Percentiles rank a stretch among this genome's conserved stretches.
Conservation (phyloP, 2,329 filamentous ascomycete species). For the Aspergillus felis region DNA sequence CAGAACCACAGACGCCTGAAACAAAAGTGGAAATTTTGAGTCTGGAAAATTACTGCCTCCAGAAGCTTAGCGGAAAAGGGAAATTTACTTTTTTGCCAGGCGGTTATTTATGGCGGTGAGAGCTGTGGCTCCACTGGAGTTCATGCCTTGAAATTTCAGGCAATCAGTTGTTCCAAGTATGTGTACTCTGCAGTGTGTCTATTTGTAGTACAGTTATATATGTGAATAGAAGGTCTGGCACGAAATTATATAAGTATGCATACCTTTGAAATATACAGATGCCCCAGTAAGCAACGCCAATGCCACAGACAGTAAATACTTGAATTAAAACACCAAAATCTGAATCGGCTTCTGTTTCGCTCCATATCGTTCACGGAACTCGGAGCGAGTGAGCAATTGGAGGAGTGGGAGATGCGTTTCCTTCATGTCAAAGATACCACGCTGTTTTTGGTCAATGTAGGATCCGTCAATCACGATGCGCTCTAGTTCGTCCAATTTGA, state of each 20-base stretch:
- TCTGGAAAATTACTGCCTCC: background rate
- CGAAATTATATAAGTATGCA: background rate
- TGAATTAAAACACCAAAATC: conserved; percentile 47
- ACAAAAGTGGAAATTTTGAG: conserved; percentile 16
- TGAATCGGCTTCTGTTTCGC: conserved; percentile 51
- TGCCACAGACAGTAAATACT: background rate
- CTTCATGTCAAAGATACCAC: conserved; percentile 91
- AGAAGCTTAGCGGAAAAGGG: conserved; percentile 17
- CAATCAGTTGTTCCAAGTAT: background rate
- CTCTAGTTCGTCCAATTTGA: conserved; percentile 68
- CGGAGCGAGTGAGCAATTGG: conserved; percentile 65
- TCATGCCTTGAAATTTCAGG: background rate
- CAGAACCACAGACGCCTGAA: conserved; percentile 4
- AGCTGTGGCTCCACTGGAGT: background rate
- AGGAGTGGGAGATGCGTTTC: conserved; percentile 81
- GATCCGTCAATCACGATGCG: conserved; percentile 86
- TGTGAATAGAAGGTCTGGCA: background rate
- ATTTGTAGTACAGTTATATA: background rate
- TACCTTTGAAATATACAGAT: background rate
- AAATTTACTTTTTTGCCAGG: conserved; percentile 31
- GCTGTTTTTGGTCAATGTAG: conserved; percentile 90
- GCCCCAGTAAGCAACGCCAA: conserved; percentile 8
- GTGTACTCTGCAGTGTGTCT: background rate
- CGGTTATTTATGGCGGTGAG: conserved; percentile 21
- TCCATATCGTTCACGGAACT: conserved; percentile 68